A percentile compares a stretch with the other conserved stretches of the same genome.
Conservation (phyloP, 352 stramenopile species). For the Thraustochytrium sp. region DNA sequence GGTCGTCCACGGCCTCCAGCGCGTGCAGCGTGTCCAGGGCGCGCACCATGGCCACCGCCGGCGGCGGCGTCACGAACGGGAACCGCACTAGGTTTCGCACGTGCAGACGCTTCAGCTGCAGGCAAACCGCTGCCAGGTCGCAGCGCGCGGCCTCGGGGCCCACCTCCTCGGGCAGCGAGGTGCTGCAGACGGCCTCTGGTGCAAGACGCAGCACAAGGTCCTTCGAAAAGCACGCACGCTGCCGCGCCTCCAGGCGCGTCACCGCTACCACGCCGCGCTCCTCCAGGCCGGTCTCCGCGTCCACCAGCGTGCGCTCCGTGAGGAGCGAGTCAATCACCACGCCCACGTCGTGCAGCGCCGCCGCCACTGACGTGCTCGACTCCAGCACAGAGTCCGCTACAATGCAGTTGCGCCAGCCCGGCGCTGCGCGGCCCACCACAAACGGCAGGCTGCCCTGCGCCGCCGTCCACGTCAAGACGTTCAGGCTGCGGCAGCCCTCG, state of each 20-base stretch:
- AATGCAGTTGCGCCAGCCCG: neutral
- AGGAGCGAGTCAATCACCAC: neutral
- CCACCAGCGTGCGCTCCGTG: neutral
- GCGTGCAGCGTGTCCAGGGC: constrained; percentile 95
- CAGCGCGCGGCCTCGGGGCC: neutral
- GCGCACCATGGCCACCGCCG: constrained; percentile 88
- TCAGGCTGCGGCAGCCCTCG: neutral
- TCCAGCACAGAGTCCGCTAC: neutral
- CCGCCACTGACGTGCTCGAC: neutral
- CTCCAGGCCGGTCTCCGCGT: neutral
- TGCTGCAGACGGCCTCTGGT: too few species aligned
- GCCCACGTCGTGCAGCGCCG: neutral
- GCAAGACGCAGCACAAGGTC: neutral
- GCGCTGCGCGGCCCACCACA: neutral
- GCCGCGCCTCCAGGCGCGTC: neutral
- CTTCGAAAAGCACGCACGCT: neutral
- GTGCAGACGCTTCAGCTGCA: constrained; percentile 9
- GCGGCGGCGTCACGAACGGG: constrained; percentile 98
- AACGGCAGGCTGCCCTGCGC: neutral
- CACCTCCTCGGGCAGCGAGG: neutral
- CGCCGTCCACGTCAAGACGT: neutral
- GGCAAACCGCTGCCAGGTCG: neutral
- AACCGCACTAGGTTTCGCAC: constrained; percentile 87
- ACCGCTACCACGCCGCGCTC: neutral
- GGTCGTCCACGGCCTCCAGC: constrained; percentile 93